These are phyloP conservation scores for Trifolium pratense DNA, from an alignment of 306 rosid genomes.

Conservation along the genomic window DNA sequence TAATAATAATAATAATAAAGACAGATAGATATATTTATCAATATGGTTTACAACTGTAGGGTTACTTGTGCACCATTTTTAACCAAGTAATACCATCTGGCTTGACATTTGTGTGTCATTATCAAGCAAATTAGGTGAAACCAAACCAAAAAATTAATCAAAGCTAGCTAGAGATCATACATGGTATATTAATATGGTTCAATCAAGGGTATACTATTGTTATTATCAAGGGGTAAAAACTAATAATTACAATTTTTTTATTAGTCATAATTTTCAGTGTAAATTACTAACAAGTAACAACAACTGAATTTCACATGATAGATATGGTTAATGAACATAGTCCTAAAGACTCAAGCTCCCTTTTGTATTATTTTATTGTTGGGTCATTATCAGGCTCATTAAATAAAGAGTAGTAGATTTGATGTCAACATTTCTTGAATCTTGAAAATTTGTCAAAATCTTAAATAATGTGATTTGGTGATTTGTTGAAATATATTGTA, in stretches of 20 bases:
- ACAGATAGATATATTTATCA: not conserved
- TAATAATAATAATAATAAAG: not conserved
- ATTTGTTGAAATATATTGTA: conserved; percentile 19
- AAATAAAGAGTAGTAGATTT: conserved; percentile 31
- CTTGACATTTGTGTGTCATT: conserved; percentile 32
- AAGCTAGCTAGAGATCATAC: not conserved
- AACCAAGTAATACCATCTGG: conserved; percentile 10
- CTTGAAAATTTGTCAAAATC: conserved; percentile 15
- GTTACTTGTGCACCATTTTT: conserved; percentile 44
- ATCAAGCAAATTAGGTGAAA: conserved; percentile 33
- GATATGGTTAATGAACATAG: conserved; percentile 9
- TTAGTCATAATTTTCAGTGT: not conserved
- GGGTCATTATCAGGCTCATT: conserved; percentile 22
- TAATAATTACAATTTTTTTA: not conserved
- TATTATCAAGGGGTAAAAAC: not conserved
- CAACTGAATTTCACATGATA: too few species aligned
- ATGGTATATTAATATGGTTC: too few species aligned
- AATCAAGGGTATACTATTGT: too few species aligned
- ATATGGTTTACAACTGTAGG: conserved; percentile 39
- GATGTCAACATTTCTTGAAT: conserved; percentile 40
- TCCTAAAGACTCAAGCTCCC: conserved; percentile 11
- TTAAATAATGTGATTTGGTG: not conserved
- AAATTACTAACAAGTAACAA: too few species aligned
- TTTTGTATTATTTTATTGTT: not conserved
- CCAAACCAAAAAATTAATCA: not conserved